These are phyloP conservation scores for Plectosphaerella plurivora DNA, from an alignment of 2,329 filamentous ascomycete genomes.

Conservation along the genomic window DNA sequence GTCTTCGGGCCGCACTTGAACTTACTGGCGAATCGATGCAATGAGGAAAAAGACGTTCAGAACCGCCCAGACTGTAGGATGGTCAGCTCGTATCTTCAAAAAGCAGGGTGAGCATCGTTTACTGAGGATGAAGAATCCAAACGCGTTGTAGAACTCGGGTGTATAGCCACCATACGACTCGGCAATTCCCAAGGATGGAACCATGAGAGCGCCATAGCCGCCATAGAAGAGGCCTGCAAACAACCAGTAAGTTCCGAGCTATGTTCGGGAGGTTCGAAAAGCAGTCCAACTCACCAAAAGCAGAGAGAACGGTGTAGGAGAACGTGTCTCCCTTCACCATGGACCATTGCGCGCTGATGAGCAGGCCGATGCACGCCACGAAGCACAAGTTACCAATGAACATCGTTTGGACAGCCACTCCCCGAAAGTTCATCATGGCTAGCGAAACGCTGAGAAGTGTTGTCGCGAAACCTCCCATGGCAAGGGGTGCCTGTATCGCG, in stretches of 20 bases:
- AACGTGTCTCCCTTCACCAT: conserved; percentile 21
- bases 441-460: conserved; percentile 19
- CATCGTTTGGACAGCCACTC: conserved; percentile 18
- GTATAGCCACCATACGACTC: conserved; percentile 19
- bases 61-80: conserved; percentile 18
- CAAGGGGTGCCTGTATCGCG: conserved; percentile 13
- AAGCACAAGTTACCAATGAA: conserved; percentile 23
- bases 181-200: conserved; percentile 16
- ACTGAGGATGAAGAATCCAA: conserved; percentile 22
- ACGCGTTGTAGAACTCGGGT: conserved; percentile 20
- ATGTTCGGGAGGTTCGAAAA: neutral
- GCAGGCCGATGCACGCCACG: conserved; percentile 19
- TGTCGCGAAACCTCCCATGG: conserved; percentile 23
- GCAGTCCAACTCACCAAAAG: conserved; percentile 15
- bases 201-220: conserved; percentile 19
- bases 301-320: conserved; percentile 19
- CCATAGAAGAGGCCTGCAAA: conserved; percentile 19
- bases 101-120: neutral
- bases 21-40: conserved; percentile 16
- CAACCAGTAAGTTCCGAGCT: neutral
- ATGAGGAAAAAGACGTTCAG: conserved; percentile 20
- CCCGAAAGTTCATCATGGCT: conserved; percentile 22
- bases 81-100: neutral
- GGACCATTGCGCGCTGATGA: conserved; percentile 23
- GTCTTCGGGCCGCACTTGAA: neutral